phyloP scores from a whole-genome alignment of 2,329 filamentous ascomycete genomes.

The Trichoderma sp. region DNA sequence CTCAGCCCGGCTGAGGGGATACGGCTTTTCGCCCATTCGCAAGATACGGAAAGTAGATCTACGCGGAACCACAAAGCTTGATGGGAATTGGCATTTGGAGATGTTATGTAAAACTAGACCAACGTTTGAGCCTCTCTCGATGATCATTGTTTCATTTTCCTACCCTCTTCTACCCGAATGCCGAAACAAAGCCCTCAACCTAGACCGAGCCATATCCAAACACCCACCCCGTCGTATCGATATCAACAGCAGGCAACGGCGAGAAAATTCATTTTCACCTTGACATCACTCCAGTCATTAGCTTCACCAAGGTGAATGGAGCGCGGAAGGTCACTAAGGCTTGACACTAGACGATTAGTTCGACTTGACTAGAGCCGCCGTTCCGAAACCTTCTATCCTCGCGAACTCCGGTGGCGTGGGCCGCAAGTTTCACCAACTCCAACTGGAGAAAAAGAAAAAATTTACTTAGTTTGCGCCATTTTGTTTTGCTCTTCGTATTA shows the following conservation, averaged over 20 bases:
- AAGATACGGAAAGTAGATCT: background rate
- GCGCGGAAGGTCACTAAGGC: background rate
- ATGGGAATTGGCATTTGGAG: background rate
- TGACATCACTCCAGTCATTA: background rate
- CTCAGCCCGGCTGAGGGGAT: background rate
- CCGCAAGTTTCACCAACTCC: constrained; percentile 6
- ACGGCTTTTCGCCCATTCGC: background rate
- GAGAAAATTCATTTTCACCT: no score
- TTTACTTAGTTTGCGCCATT: constrained; percentile 12
- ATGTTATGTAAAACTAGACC: background rate
- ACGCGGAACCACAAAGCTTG: background rate
- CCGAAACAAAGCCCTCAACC: background rate
- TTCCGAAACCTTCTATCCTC: constrained; percentile 14
- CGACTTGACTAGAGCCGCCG: constrained; percentile 1
- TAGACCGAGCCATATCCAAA: background rate
- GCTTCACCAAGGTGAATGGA: background rate
- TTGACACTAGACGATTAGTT: constrained; percentile 12
- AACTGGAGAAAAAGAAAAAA: background rate
- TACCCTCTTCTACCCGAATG: background rate
- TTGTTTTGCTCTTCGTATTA: background rate
- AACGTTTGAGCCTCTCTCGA: background rate
- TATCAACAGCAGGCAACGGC: background rate
- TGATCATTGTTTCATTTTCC: background rate
- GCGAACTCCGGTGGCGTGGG: constrained; percentile 15
- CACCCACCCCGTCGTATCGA: background rate